These are phyloP conservation scores for Lophium mytilinum DNA, from an alignment of 495 filamentous ascomycete genomes.

Conservation along the genomic window DNA sequence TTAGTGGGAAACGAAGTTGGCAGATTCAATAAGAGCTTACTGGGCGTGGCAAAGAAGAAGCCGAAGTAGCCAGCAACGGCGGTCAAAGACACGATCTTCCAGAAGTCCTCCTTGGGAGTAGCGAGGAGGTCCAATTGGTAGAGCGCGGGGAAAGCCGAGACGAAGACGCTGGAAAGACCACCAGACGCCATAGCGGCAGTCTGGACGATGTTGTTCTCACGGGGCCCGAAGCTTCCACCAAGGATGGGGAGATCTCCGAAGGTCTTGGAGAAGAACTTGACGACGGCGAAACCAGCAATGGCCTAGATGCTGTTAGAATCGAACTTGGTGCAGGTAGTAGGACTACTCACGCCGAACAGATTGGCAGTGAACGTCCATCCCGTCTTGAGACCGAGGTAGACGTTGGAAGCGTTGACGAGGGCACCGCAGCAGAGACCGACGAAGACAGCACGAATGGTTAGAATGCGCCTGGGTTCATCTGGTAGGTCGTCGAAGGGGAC, in stretches of 20 bases:
- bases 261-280: conserved; percentile 46
- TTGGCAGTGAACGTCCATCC: conserved; percentile 56
- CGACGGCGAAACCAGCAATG: conserved; percentile 59
- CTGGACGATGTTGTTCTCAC: conserved; percentile 61
- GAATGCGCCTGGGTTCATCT: conserved; percentile 35
- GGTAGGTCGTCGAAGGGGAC: conserved; percentile 31
- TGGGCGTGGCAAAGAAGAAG: conserved; percentile 58
- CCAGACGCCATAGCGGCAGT: conserved; percentile 56
- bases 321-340: neutral
- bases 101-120: conserved; percentile 48
- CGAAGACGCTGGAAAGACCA: conserved; percentile 55
- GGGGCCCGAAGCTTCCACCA: conserved; percentile 53
- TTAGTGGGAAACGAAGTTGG: neutral
- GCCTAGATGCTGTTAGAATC: conserved; percentile 24
- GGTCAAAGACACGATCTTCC: conserved; percentile 52
- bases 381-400: conserved; percentile 61
- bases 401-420: conserved; percentile 56
- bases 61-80: conserved; percentile 58
- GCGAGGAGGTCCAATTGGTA: conserved; percentile 50
- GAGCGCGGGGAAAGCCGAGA: conserved; percentile 56
- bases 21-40: conserved; percentile 8
- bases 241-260: conserved; percentile 47
- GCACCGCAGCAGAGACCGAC: conserved; percentile 50
- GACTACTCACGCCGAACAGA: conserved; percentile 29
- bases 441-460: conserved; percentile 51